Evolutionary conservation across 805 yeast species (phyloP).

Genomic region (Metschnikowia shivogae): DNA sequence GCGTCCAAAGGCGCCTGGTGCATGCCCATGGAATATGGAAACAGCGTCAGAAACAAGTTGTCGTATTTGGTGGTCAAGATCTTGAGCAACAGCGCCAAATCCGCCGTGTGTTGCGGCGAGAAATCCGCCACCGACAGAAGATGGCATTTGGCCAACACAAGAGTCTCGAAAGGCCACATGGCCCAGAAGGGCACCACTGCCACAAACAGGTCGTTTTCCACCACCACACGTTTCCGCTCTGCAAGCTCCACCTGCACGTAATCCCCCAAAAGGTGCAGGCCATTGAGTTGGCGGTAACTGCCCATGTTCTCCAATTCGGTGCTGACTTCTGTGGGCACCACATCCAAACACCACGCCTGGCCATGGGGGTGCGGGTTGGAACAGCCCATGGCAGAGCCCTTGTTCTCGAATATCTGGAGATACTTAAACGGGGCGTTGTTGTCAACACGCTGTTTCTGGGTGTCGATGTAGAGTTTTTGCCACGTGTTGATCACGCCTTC

Average conservation of each 20-base stretch:
- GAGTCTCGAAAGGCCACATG: slow-evolving; percentile 74
- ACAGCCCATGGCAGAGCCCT: slow-evolving; percentile 79
- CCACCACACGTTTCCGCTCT: slow-evolving; percentile 50
- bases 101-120: slow-evolving; percentile 42
- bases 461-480: slow-evolving; percentile 47
- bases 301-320: slow-evolving; percentile 51
- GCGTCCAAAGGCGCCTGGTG: slow-evolving; percentile 66
- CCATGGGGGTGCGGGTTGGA: slow-evolving; percentile 83
- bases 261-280: slow-evolving; percentile 55
- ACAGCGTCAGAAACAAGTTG: slow-evolving; percentile 62
- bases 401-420: slow-evolving; percentile 72
- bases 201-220: slow-evolving; percentile 57
- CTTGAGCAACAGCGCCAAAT: slow-evolving; percentile 53
- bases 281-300: slow-evolving; percentile 39
- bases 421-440: slow-evolving; percentile 48
- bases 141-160: slow-evolving; percentile 56
- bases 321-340: slow-evolving; percentile 62
- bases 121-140: slow-evolving; percentile 48
- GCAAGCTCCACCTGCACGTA: slow-evolving; percentile 54
- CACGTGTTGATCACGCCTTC: slow-evolving; percentile 54
- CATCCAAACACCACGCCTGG: slow-evolving; percentile 71
- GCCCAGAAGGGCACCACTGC: slow-evolving; percentile 82
- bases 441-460: slow-evolving; percentile 35
- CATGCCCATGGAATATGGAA: slow-evolving; percentile 80
- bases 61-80: slow-evolving; percentile 61